Evolutionary conservation across 2,329 filamentous ascomycete genomes (phyloP), one percentile per base, ranked within the genome.

Genomic region (Cladophialophora bantiana): DNA sequence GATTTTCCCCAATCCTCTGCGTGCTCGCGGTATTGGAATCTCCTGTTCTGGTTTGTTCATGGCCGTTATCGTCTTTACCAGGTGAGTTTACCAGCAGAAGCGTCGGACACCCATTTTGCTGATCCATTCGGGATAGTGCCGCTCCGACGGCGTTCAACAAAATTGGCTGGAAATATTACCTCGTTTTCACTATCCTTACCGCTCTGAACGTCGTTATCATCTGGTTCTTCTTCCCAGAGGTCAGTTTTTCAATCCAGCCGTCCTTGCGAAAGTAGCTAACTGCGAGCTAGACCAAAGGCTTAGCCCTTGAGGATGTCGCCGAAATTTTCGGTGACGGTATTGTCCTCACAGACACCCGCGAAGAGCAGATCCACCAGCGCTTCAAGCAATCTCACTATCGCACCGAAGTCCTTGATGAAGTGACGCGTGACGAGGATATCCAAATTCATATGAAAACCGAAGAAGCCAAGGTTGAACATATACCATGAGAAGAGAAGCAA

Each of bases 1-100:
- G 74, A 92, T 92, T 65, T 93, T 91, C 73, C 89, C 90, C 0
- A 78, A 91, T 0, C 85, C 89, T 66, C 84, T 92, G 0, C 85
- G 90, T 31, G 90, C 90, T 1, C 89, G 90, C 71, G 90, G 90
- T 4, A 62, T 66, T 10, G 62, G 56, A 5, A 53, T 66, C 40
- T 62, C 57, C 7, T 58, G 59, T 61, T 26, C 59, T 18, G 62
- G 54, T 2, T 59, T 64, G 32, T 59, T 65, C 26, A 57, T 65
- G 45, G 45, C 38, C 9, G n/a, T 55, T 3, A 64, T 62, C 40
- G 32, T 62, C 35, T 62, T 62, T 48, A 62, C 59, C 1, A 50
- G 45, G 45, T 50, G 9, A 60, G 58, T n/a, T 26, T 50, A 3
- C 10, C 9, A 50, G 10, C 12, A 26, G 7, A 36, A 60, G 35